Percentiles rank a stretch among this genome's conserved stretches.
phyloP scores from a whole-genome alignment of 257 asterid species.

The Solanum appendiculatum region DNA sequence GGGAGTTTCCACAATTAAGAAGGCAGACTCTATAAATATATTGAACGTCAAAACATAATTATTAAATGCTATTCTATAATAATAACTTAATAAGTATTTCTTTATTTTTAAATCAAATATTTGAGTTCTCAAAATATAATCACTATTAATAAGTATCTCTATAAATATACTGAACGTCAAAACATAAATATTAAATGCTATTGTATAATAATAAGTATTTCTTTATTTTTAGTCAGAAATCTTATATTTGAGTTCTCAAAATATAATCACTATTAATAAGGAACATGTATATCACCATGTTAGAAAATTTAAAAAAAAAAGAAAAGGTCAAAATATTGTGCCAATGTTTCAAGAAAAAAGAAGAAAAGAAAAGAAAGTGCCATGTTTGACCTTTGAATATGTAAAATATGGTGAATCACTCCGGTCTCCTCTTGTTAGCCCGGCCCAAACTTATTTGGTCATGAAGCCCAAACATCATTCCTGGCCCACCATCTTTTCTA shows the following conservation, averaged over 20 bases:
- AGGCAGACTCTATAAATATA: too few relatives aligned
- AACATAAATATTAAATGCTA: background rate
- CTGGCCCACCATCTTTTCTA: background rate
- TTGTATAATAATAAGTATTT: background rate
- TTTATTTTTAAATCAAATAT: background rate
- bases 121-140: background rate
- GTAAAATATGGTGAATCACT: background rate
- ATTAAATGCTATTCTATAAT: too few relatives aligned
- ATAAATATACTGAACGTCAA: too few relatives aligned
- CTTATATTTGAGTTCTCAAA: accelerated
- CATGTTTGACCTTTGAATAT: background rate
- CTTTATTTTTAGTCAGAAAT: background rate
- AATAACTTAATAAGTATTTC: background rate
- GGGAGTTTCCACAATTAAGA: background rate
- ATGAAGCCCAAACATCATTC: background rate
- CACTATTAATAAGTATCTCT: background rate
- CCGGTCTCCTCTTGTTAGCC: background rate
- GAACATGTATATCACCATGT: too few relatives aligned
- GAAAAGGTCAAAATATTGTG: too few relatives aligned
- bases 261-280: background rate
- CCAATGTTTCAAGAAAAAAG: too few relatives aligned
- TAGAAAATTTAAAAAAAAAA: too few relatives aligned
- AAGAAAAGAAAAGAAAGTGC: background rate
- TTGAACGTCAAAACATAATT: background rate
- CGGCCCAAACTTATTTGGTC: background rate